These are phyloP conservation scores for Lactarius vividus DNA, from an alignment of 768 basidiomycete species.

Conservation along the genomic window DNA sequence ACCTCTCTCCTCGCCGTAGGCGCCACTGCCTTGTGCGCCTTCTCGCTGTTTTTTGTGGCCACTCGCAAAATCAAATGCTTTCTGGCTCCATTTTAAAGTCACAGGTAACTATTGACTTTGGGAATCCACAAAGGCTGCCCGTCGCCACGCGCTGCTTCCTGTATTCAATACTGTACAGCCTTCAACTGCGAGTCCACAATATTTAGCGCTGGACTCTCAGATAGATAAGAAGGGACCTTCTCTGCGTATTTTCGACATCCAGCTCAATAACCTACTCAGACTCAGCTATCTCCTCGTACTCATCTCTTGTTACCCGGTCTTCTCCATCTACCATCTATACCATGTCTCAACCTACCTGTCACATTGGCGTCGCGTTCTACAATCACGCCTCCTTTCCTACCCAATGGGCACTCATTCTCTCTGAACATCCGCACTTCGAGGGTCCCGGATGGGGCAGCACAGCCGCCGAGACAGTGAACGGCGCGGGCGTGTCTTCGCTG, in stretches of 20 bases:
- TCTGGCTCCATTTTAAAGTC: not conserved
- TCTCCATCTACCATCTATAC: not conserved
- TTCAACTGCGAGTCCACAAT: not conserved
- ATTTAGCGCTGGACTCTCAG: not conserved
- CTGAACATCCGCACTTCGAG: not conserved
- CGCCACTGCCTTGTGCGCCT: not conserved
- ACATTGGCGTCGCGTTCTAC: slow-evolving; percentile 6
- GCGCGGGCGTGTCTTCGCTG: not conserved
- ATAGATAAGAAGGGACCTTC: not conserved
- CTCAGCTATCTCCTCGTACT: not conserved
- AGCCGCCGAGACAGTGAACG: not conserved
- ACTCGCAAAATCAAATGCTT: not conserved
- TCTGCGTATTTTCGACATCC: not conserved
- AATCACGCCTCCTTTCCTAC: not conserved
- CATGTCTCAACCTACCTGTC: not conserved
- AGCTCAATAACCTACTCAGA: not conserved
- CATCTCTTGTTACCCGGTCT: not conserved
- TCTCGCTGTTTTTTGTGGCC: not conserved
- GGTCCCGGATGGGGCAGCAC: slow-evolving; percentile 8
- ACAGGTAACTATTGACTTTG: not conserved
- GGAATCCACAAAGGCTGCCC: not conserved
- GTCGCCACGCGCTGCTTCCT: not conserved
- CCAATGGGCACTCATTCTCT: slow-evolving; percentile 8
- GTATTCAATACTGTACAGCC: not conserved
- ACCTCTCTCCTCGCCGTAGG: not conserved